Conservation (phyloP, 352 stramenopile species). For the Pythium oligandrum region DNA sequence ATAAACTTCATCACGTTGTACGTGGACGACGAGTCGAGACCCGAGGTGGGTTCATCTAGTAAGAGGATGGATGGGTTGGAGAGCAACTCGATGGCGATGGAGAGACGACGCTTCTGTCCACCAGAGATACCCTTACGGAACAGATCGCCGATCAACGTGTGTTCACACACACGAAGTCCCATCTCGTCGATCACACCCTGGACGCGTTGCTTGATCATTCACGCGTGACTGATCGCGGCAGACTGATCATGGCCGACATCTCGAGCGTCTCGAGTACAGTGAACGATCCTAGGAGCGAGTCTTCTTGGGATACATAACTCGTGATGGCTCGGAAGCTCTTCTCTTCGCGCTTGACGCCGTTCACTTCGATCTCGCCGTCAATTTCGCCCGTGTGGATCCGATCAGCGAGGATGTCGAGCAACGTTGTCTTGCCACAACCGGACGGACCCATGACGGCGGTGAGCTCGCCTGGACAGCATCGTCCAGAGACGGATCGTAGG, state of each 20-base stretch:
- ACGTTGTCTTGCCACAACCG: no score
- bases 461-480: no score
- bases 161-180: slow-evolving; percentile 42
- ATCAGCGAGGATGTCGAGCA: no score
- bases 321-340: no score
- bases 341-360: no score
- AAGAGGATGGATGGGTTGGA: slow-evolving; percentile 93
- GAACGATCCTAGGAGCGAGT: slow-evolving; percentile 30
- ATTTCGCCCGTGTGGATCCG: no score
- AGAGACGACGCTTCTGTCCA: slow-evolving; percentile 88
- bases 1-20: slow-evolving; percentile 84
- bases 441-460: no score
- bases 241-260: no score
- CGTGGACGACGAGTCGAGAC: slow-evolving; percentile 86
- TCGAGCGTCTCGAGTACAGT: slow-evolving; percentile 38
- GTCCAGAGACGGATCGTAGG: no score
- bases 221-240: no score
- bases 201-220: slow-evolving; percentile 20
- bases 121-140: slow-evolving; percentile 84
- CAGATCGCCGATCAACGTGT: slow-evolving; percentile 74
- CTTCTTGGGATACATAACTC: slow-evolving; percentile 24
- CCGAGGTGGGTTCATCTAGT: slow-evolving; percentile 92
- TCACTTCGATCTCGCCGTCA: no score
- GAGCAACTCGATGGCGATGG: slow-evolving; percentile 92
- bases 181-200: slow-evolving; percentile 65